Base-by-base conservation (phyloP, 306 rosid genomes). In the Casuarina cunninghamiana region DNA sequence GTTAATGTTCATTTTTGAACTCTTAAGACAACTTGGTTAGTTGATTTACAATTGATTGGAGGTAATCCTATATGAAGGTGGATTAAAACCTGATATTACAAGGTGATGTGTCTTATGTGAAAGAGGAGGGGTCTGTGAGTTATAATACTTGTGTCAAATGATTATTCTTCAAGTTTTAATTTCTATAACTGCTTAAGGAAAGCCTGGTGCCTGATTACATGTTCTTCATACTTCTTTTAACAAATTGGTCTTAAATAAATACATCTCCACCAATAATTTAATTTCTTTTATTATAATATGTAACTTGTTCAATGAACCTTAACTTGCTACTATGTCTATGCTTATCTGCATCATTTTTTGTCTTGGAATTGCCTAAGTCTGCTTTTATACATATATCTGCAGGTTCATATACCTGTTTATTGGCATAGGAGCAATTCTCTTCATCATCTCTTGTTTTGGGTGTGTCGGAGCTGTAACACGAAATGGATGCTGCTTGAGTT, bases 361-460 rank as follows among this genome's bases (percentile, higher is more conserved):
- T 61, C 76, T 60, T 78, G 35, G 50, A 45, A 61, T 51, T 51
- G 74, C 35, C 80, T 82, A 65, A 72, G 38, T 62, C 55, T 7
- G 73, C 49, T 39, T 71, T 73, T 69, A 46, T 65, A 26, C 75
- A 35, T 81, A 77, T 78, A 19, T 77, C 75, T 87, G 80, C 94
- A 94, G 98, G 98, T 94, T 94, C 83, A 89, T 94, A 79, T 94
- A 89, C 88, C 57, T 90, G 73, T 91, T 94, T 83, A 91, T 94
- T 83, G 98, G 91, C 67, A 53, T 90, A 17, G 98, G 98, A 79
- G 93, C 13, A 26, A 80, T 85, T 84, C 83, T 94, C 83, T 85
- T 94, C 26, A 71, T 91, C 77, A 55, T 94, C 81, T 91, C 98
- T 80, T 91, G 91, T 79, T 91, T 86, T 83, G 98, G 98, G 62